phyloP scores from a whole-genome alignment of 768 basidiomycete species.

The Pisolithus tinctorius region DNA sequence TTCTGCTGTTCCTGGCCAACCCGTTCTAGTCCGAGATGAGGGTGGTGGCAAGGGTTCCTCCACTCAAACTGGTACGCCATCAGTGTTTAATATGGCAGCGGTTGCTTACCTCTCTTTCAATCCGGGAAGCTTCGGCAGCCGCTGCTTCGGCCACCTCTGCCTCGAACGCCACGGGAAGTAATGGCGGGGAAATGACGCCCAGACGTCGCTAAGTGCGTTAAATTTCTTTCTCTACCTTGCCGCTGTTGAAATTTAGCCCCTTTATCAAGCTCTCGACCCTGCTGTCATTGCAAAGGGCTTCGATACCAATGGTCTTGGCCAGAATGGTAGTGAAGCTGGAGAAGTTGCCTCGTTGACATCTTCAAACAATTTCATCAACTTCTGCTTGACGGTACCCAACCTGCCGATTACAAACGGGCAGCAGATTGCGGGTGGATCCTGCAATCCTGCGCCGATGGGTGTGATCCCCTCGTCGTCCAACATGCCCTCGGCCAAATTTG shows the following conservation, averaged over 20 bases:
- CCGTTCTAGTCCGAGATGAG: slow-evolving; percentile 12
- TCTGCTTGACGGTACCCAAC: slow-evolving; percentile 38
- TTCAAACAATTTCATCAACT: slow-evolving; percentile 58
- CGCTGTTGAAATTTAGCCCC: slow-evolving; percentile 9
- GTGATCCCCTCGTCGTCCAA: slow-evolving; percentile 41
- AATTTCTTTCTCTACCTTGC: slow-evolving; percentile 7
- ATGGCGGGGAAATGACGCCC: slow-evolving; percentile 29
- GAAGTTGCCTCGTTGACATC: slow-evolving; percentile 49
- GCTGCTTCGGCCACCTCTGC: slow-evolving; percentile 11
- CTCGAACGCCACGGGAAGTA: slow-evolving; percentile 1
- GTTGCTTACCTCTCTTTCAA: not conserved
- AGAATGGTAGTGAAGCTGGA: slow-evolving; percentile 30
- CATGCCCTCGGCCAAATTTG: slow-evolving; percentile 46
- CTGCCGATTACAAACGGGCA: slow-evolving; percentile 50
- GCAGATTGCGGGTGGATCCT: slow-evolving; percentile 46
- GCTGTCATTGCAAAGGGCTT: slow-evolving; percentile 43
- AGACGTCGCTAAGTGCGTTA: slow-evolving; percentile 29
- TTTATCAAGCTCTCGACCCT: slow-evolving; percentile 42
- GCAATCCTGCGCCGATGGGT: slow-evolving; percentile 56
- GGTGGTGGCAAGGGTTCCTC: slow-evolving; percentile 4
- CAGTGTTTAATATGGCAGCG: not conserved
- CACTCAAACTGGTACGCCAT: not conserved
- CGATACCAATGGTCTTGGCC: slow-evolving; percentile 42
- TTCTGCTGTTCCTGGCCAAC: slow-evolving; percentile 16
- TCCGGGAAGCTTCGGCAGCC: not conserved